Base-by-base conservation (phyloP, 176 grass and related monocot species). In the Ananas comosus region DNA sequence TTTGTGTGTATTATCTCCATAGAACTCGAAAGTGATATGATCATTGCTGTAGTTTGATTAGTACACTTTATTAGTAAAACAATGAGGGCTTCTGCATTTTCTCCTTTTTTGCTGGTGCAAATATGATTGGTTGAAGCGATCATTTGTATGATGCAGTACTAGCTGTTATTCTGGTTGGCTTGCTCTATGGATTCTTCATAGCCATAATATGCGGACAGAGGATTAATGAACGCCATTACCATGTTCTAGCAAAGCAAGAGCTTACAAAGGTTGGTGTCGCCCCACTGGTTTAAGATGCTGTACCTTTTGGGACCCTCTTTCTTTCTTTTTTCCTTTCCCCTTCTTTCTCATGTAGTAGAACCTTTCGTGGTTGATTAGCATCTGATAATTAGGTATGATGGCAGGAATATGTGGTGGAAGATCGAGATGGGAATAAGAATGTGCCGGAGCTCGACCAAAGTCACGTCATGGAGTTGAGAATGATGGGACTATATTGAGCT, bases 171-270 rank as follows among this genome's bases (percentile, higher is more conserved):
- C 80, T 93, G 76, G 94, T 99, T 79, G 89, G 87, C 71, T 86
- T 99, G 72, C 72, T 93, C 19, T 99, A 99, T 87, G 94, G 94
- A n/a, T 99, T 99, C 80, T 91, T 99, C 84, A 88, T 99, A 80
- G 94, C 94, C 74, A 99, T 99, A 88, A 99, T 93, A 73, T 93
- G 89, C 71, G 94, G 94, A 57, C 94, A 99, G 80, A 86, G 89
- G 83, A 99, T 99, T 73, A 91, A 78, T 68, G 94, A 99, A 67
- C 82, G 87, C 0, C 94, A 99, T 69, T 99, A 93, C 72, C 94
- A 99, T 82, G 85, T 99, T 88, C 89, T 99, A 81, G 87, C 85
- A 59, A 93, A 88, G 66, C 84, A 99, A 89, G 94, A 93, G 67
- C 77, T 93, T 75, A 99, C 94, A 57, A 93, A 99, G 94, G 89